Evolutionary conservation across 1,284 basidiomycete genomes (phyloP), one percentile per base, ranked within the genome.

Genomic region (Inonotus hispidus): DNA sequence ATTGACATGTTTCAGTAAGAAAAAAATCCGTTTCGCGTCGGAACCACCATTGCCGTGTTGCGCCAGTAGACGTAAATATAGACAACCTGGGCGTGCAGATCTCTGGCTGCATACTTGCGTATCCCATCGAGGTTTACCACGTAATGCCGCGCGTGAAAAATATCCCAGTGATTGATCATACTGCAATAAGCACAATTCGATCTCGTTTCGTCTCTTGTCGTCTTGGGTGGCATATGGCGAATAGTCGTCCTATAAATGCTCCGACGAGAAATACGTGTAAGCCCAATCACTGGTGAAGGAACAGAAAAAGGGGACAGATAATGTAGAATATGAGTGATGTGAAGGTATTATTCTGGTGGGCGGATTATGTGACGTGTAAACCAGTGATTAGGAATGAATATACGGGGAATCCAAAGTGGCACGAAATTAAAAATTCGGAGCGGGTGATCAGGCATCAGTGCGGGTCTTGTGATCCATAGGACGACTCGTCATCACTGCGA

Each of bases 381-480:
- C 53, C 38, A 55, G 53, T 21, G 27, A 55, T 41, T 41, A 55
- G 53, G 41, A 41, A 55, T 41, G 37, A 45, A 59, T 59, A 59
- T 52, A 53, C 32, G 47, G 37, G 25, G 23, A 29, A 32, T 19
- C 39, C 47, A 49, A 59, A 53, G 41, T 59, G 50, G 58, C 38
- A 43, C 29, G 27, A 35, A 39, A 50, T 59, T 43, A 53, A 35
- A 53, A 35, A 53, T 29, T 41, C 35, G 29, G 14, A 49, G 53
- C 8, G 53, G 41, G 68, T 72, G 52, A 72, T 67, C 19, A 14
- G 53, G 13, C 72, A 72, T 61, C 71, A 72, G 62, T 68, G 68
- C 39, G 72, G 70, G 16, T 75, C 73, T 66, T 75, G 73, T 59
- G 71, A 72, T 41, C 69, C 72, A 59, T 72, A 73, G 2, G 72